Conservation (phyloP, 2,329 filamentous ascomycete genomes). For the Macrophomina tecta region DNA sequence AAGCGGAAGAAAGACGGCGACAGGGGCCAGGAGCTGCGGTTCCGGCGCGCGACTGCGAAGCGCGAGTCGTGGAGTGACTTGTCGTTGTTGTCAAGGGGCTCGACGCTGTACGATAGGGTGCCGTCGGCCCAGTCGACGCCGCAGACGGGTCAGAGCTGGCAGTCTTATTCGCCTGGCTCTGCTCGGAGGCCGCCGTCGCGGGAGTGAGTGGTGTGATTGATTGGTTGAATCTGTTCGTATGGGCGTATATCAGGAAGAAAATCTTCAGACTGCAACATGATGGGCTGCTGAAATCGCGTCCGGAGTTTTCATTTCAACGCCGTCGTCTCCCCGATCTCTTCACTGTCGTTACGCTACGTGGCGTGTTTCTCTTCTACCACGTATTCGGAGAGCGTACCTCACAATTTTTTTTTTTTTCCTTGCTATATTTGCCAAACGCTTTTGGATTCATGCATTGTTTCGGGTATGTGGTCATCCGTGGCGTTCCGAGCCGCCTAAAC, state of each 20-base stretch:
- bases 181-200: background rate
- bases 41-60: background rate
- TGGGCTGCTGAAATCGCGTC: too few relatives aligned
- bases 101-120: constrained; percentile 1
- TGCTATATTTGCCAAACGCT: background rate
- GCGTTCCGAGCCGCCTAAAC: background rate
- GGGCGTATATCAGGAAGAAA: too few relatives aligned
- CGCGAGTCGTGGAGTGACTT: constrained; percentile 3
- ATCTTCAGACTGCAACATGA: too few relatives aligned
- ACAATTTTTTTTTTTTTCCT: too few relatives aligned
- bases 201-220: too few relatives aligned
- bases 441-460: background rate
- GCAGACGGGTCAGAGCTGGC: background rate
- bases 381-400: too few relatives aligned
- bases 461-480: background rate
- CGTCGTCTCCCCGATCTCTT: too few relatives aligned
- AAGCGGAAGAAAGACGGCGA: constrained; percentile 1
- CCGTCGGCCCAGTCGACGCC: background rate
- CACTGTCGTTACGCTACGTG: too few relatives aligned
- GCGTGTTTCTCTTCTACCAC: too few relatives aligned
- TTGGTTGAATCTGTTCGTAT: too few relatives aligned
- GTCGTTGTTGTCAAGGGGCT: background rate
- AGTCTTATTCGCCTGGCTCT: background rate
- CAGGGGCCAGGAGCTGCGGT: background rate
- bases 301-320: too few relatives aligned